Base-by-base conservation (phyloP, 768 basidiomycete species). In the Serendipita sp. region DNA sequence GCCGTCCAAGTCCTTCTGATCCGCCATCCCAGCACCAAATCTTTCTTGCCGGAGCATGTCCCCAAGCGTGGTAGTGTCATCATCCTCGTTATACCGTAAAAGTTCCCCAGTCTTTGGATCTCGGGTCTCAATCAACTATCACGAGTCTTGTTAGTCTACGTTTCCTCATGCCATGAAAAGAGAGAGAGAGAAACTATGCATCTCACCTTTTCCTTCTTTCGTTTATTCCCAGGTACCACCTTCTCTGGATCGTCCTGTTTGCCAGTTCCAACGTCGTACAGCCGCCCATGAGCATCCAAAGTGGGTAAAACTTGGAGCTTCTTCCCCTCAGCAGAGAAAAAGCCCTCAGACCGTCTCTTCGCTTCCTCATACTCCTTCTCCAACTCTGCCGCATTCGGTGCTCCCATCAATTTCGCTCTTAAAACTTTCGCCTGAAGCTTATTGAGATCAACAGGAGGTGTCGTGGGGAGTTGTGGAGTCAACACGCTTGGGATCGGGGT, bases 401-500 rank as follows among this genome's bases (percentile, higher is more conserved):
- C 79, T 36, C 82, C 84, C 81, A 89, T 88, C 36, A 99, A 79
- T 72, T 88, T 94, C 3, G 96, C 94, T 41, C 91, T 85, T 7
- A 99, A 76, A 1, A 96, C 93, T 69, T 86, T 86, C 2, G 95
- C 95, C 73, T 99, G 95, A 1, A 99, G 75, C 71, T 85, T 88
- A 73, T 99, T 98, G 52, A 98, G 76, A 15, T 88, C 89, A 58
- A 69, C 66, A 11, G 70, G 66, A 28, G 72, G 69, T 23, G 70
- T 64, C 66, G 38, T 66, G 73, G n/a, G 66, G 64, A 63, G 67
- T 11, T 82, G 78, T 1, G 93, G 93, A 0, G 91, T 88, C 81
- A 97, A 85, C 3, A 93, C 93, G 1, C 86, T 85, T 0, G 94
- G 95, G 63, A 98, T 85, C 2, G 95, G 91, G 0, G 94, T 96